Base-by-base conservation (phyloP, 1,284 basidiomycete species). In the Uromyces viciae-fabae region DNA sequence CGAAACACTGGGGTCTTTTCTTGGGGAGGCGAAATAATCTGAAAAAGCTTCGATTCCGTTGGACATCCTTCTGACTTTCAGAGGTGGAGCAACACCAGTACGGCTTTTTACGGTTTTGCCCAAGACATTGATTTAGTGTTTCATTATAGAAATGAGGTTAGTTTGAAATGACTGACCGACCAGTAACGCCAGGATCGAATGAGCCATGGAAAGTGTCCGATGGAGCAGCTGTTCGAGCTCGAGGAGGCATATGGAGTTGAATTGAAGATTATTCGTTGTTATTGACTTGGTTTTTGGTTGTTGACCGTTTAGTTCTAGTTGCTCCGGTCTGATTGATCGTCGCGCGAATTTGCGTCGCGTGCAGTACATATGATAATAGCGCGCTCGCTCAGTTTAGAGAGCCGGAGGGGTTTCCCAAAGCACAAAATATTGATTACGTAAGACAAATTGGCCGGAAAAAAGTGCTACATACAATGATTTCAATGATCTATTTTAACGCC, bases 41-140 rank as follows among this genome's bases (percentile, higher is more conserved):
- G 66, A 72, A 49, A 80, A 80, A 28, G n/a, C 15, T 69, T 80
- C 77, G 54, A 80, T 71, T 80, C 69, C 77, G 52, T 80, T 69
- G 17, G 76, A 78, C 19, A 46, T 68, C 60, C 52, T 71, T 71
- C 76, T 49, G 9, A 78, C 76, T 46, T 78, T 68, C 36, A 42
- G 14, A 8, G 76, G 76, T 52, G 76, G 76, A 36, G 64, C 76
- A 19, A 78, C 66, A 52, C 76, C 76, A 31, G 76, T 78, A 38
- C 76, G 76, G 33, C 76, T 80, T 25, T 15, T 56, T 40, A 28
- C n/a, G 76, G 33, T 66, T 80, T 25, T 15, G 42, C 5, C 22
- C n/a, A 14, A 42, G 69, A 72, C 14, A n/a, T 31, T 73, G 17
- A 58, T 31, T 33, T 28, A 38, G n/a, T 62, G 19, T 62, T 66